Evolutionary conservation across 306 rosid species (phyloP).

Genomic region (Acacia confusa): DNA sequence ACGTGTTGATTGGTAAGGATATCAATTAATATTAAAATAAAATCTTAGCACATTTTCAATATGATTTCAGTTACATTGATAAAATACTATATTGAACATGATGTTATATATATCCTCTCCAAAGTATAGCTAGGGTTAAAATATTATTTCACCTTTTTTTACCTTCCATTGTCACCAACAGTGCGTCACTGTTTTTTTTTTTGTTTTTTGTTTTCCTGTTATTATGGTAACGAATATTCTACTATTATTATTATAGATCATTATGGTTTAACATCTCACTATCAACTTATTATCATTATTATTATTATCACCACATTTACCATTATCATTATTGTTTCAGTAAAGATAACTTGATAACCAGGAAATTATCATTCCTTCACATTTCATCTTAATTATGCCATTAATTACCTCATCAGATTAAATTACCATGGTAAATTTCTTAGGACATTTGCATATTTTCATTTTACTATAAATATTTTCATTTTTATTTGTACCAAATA

Average conservation of each 20-base stretch:
- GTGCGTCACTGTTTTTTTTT: neutral
- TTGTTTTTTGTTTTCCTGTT: neutral
- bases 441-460: neutral
- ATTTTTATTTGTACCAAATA: neutral
- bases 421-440: neutral
- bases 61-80: neutral
- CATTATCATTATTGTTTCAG: neutral
- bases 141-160: neutral
- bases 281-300: slow-evolving; percentile 1
- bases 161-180: neutral
- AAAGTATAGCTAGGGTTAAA: neutral
- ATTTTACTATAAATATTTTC: neutral
- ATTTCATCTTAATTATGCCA: neutral
- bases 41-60: neutral
- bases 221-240: neutral
- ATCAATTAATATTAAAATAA: neutral
- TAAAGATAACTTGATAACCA: neutral
- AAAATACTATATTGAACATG: neutral
- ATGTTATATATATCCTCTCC: neutral
- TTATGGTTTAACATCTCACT: slow-evolving; percentile 8
- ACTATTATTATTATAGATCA: neutral
- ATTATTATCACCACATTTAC: neutral
- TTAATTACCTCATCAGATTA: neutral
- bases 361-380: neutral
- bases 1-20: neutral